Evolutionary conservation across 345 rosid genomes (phyloP).

Genomic region (Murraya koenigii): DNA sequence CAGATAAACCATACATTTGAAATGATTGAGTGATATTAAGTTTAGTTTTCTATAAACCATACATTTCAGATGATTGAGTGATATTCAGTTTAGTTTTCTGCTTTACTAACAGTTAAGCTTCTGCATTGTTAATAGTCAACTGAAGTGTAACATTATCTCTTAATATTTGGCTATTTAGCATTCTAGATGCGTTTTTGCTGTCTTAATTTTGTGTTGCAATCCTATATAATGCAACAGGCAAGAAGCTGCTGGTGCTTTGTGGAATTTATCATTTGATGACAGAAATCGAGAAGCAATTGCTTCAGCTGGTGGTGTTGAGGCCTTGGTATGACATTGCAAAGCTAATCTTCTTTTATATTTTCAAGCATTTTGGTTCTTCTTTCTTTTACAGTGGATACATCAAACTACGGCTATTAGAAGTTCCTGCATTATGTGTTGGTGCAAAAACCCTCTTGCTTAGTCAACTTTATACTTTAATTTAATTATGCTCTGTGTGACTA

Average conservation of each 20-base stretch:
- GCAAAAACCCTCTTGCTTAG: background rate
- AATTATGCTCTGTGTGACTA: background rate
- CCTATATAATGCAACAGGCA: constrained; percentile 23
- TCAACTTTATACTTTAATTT: constrained; percentile 1
- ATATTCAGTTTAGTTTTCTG: background rate
- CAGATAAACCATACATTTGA: background rate
- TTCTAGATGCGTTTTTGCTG: background rate
- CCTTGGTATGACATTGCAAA: constrained; percentile 27
- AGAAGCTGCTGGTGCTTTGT: constrained; percentile 44
- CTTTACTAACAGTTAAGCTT: background rate
- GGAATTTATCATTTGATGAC: constrained; percentile 46
- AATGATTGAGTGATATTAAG: background rate
- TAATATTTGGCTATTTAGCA: background rate
- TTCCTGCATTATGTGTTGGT: background rate
- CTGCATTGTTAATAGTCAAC: background rate
- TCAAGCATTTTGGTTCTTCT: background rate
- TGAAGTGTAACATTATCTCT: background rate
- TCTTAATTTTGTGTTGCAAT: background rate
- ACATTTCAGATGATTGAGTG: too few species aligned
- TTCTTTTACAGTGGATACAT: background rate
- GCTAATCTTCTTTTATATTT: background rate
- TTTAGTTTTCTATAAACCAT: background rate
- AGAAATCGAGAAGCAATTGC: constrained; percentile 44
- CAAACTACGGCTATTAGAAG: background rate
- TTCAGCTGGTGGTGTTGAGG: constrained; percentile 36